A percentile compares a stretch with the other conserved stretches of the same genome.
Evolutionary conservation across 805 yeast species (phyloP).

Genomic region (Saccharomycopsis sp.): DNA sequence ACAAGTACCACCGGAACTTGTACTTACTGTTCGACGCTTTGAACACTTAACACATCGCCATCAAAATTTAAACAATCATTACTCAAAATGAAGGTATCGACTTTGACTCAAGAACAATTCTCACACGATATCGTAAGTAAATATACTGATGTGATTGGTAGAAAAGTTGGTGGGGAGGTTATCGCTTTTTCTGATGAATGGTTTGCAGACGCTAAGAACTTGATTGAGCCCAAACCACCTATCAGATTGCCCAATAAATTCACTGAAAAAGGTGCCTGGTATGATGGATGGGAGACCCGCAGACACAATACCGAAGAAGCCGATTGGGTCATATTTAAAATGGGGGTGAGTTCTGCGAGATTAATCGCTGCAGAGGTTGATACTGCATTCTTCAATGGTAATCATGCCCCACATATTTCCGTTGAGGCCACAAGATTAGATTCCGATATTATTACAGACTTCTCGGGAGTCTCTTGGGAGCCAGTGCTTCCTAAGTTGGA

Average conservation of each 20-base stretch:
- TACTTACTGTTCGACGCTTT: no score
- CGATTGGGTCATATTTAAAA: conserved; percentile 79
- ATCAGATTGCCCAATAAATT: conserved; percentile 75
- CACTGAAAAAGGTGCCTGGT: conserved; percentile 89
- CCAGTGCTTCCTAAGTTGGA: conserved; percentile 59
- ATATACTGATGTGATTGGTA: conserved; percentile 76
- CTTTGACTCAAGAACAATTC: conserved; percentile 34
- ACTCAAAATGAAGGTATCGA: conserved; percentile 2
- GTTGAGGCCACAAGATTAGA: conserved; percentile 52
- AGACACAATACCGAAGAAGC: conserved; percentile 80
- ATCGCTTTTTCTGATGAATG: conserved; percentile 77
- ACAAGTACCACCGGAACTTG: no score
- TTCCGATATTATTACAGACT: conserved; percentile 28
- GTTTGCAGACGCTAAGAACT: conserved; percentile 89
- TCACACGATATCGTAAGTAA: conserved; percentile 41
- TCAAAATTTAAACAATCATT: not conserved
- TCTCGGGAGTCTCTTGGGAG: conserved; percentile 53
- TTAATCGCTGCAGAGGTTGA: conserved; percentile 83
- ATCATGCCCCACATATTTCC: conserved; percentile 85
- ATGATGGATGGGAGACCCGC: conserved; percentile 98
- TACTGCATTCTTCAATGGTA: conserved; percentile 91
- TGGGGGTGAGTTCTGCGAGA: conserved; percentile 79
- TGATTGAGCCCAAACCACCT: conserved; percentile 76
- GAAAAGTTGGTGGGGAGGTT: conserved; percentile 73
- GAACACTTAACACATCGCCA: not conserved